These are phyloP conservation scores for Rutidosis leptorrhynchoides DNA, from an alignment of 129 eudicot species.

Conservation along the genomic window DNA sequence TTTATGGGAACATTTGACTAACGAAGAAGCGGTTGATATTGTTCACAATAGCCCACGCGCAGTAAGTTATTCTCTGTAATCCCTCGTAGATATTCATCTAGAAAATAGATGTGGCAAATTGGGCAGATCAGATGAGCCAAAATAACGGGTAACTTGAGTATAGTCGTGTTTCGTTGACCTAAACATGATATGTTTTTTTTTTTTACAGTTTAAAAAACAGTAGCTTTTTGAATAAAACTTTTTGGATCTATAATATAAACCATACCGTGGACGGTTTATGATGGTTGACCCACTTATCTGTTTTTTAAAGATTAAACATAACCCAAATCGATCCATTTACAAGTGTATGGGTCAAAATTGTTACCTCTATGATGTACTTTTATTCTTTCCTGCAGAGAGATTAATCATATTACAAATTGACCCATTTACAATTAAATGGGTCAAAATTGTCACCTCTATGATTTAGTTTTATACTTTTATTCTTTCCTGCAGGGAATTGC, in stretches of 20 bases:
- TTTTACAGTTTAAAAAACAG: not conserved
- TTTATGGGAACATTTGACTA: conserved; percentile 65
- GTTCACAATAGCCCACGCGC: conserved; percentile 51
- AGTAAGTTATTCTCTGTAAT: conserved; percentile 29
- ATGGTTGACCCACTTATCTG: not conserved
- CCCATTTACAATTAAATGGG: not conserved
- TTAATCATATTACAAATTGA: not conserved
- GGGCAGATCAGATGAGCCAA: not conserved
- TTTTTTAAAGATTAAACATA: not conserved
- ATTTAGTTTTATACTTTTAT: not conserved
- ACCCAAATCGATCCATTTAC: not conserved
- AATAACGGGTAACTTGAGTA: not conserved
- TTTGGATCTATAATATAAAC: not conserved
- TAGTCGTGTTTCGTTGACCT: not conserved
- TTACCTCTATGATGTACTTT: not conserved
- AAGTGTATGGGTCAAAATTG: too few species aligned
- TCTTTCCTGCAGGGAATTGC: conserved; percentile 44
- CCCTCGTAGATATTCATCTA: not conserved
- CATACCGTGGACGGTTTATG: not conserved
- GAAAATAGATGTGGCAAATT: not conserved
- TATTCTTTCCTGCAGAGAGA: conserved; percentile 33
- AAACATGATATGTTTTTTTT: not conserved
- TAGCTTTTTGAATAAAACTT: not conserved
- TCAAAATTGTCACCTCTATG: not conserved
- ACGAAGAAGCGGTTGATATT: conserved; percentile 63